phyloP scores from a whole-genome alignment of 257 asterid species.

The Capsicum rhomboideum region DNA sequence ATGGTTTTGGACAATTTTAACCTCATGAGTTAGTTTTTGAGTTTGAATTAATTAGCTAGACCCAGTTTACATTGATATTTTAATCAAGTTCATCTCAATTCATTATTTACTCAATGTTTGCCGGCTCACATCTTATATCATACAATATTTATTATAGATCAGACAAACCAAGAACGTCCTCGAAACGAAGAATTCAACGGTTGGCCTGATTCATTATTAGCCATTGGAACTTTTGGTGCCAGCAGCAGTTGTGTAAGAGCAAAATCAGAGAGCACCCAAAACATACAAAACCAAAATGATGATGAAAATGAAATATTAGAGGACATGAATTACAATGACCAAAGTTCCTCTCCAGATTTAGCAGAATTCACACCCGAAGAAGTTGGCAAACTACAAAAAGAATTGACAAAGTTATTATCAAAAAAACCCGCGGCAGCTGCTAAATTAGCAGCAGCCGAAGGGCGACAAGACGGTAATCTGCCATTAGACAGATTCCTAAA shows the following conservation, averaged over 20 bases:
- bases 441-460: conserved; percentile 18
- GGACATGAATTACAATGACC: conserved; percentile 2
- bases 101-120: no score
- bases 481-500: conserved; percentile 87
- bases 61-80: no score
- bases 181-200: conserved; percentile 54
- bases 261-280: conserved; percentile 18
- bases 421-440: conserved; percentile 28
- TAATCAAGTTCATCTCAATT: no score
- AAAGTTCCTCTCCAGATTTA: conserved; percentile 55
- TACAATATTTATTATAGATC: conserved; percentile 26
- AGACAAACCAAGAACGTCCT: conserved; percentile 24
- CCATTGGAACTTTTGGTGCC: conserved; percentile 88
- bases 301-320: conserved; percentile 21
- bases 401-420: conserved; percentile 47
- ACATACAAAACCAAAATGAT: not conserved
- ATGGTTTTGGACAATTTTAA: no score
- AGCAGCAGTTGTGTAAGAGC: conserved; percentile 12
- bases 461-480: conserved; percentile 26
- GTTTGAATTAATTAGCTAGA: no score
- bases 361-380: conserved; percentile 80
- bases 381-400: conserved; percentile 61
- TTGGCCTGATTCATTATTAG: conserved; percentile 65
- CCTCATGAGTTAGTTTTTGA: no score
- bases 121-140: no score